Base-by-base conservation (phyloP, 2,329 filamentous ascomycete species). In the Monilinia fructicola region DNA sequence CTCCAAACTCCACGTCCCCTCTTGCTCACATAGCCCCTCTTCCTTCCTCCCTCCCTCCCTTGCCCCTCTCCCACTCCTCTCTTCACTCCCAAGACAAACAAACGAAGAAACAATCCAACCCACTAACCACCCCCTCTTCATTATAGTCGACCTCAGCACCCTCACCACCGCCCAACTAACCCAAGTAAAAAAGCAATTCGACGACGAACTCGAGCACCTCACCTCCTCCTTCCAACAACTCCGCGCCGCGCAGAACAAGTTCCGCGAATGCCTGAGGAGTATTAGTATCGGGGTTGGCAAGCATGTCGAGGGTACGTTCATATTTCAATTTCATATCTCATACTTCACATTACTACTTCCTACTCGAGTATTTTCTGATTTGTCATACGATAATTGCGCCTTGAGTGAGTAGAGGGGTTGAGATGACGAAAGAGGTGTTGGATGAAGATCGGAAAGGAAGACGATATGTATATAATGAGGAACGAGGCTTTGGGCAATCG, bases 181-280 rank as follows among this genome's bases (percentile, higher is more conserved):
- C 72, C 88, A 92, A 74, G 89, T 99, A 73, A 97, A 99, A 83
- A 93, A 95, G 78, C 94, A 97, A 78, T 89, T 99, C 72, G 94
- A 97, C 78, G 90, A 95, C 75, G 95, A 99, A 80, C 89, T 99
- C 71, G 92, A 97, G 77, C 94, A 98, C 81, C 87, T 99, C 72
- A 96, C 92, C 2, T 86, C 83, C 67, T 98, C 95, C 12, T 97
- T 96, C 81, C 85, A 90, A 61, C 95, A 96, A 77, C 87, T 99
- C 1, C 91, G 93, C 71, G 89, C 89, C 63, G 95, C 95, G 2
- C 95, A 98, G 78, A 85, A 87, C 64, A 97, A 96, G 78, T 99
- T 99, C 81, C 86, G 87, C 66, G 94, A 98, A 76, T 99, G 95
- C 75, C 84, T 97, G 46, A 85, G 85, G 61, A 92, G 90, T 63